phyloP scores from a whole-genome alignment of 257 asterid species.

The Rauvolfia tetraphylla region DNA sequence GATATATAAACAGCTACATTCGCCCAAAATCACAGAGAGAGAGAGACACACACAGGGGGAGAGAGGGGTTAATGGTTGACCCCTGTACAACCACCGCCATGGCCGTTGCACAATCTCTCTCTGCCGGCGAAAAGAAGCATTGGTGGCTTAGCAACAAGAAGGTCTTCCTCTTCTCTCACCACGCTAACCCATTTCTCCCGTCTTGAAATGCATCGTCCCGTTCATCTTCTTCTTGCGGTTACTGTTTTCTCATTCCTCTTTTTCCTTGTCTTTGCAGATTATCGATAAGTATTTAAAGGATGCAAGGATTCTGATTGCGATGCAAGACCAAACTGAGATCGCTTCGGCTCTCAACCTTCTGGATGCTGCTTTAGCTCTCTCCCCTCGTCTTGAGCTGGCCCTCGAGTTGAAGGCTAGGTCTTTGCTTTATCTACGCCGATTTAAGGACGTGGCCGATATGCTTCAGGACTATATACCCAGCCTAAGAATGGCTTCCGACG shows the following conservation, averaged over 20 bases:
- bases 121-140: slow-evolving; percentile 58
- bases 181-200: not conserved
- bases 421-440: slow-evolving; percentile 73
- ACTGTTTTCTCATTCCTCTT: not conserved
- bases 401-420: slow-evolving; percentile 77
- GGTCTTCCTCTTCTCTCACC: slow-evolving; percentile 30
- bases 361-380: slow-evolving; percentile 66
- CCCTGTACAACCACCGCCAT: slow-evolving; percentile 39
- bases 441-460: slow-evolving; percentile 87
- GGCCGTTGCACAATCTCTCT: slow-evolving; percentile 54
- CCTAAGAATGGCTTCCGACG: slow-evolving; percentile 49
- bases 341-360: slow-evolving; percentile 62
- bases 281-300: slow-evolving; percentile 81
- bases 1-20: slow-evolving; percentile 13
- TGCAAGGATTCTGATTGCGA: slow-evolving; percentile 64
- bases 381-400: slow-evolving; percentile 80
- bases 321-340: slow-evolving; percentile 57
- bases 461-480: slow-evolving; percentile 88
- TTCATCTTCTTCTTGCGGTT: not conserved
- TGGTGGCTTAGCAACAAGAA: slow-evolving; percentile 92
- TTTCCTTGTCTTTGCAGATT: slow-evolving; percentile 38
- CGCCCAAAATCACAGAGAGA: not conserved
- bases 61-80: slow-evolving; percentile 12
- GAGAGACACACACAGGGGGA: not conserved
- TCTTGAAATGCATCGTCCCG: not conserved